Conservation (phyloP, 805 yeast species). For the Isabelozyma gotoi region DNA sequence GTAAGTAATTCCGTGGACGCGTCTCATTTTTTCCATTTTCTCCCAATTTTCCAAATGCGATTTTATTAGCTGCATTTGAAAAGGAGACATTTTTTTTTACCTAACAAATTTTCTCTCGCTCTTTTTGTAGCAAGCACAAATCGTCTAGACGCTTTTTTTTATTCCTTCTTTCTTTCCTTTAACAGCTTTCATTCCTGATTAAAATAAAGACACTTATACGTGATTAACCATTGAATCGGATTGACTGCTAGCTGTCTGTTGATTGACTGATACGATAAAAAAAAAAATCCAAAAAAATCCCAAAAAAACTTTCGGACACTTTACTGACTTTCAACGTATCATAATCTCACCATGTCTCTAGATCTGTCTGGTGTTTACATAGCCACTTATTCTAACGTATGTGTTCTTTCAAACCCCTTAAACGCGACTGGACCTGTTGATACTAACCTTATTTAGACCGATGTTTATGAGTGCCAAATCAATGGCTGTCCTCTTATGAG, state of each 20-base stretch:
- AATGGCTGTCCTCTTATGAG: constrained; percentile 83
- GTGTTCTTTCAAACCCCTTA: constrained; percentile 15
- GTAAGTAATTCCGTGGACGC: background rate
- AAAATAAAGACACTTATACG: no score
- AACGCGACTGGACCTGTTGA: background rate
- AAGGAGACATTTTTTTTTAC: background rate
- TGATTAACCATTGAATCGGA: background rate
- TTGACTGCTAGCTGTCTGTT: background rate
- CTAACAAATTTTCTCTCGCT: background rate
- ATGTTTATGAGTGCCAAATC: constrained; percentile 71
- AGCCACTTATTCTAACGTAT: constrained; percentile 46
- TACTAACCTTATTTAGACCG: constrained; percentile 23
- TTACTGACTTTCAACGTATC: background rate
- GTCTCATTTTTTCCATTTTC: background rate
- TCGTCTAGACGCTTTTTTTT: background rate
- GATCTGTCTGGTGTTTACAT: constrained; percentile 41
- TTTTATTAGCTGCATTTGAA: background rate
- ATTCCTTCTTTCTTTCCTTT: background rate
- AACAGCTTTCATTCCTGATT: background rate
- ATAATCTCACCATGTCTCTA: constrained; percentile 19
- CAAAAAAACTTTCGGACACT: background rate
- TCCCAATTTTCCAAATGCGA: background rate
- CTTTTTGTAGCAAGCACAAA: background rate
- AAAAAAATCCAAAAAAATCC: no score
- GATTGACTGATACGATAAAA: background rate